Percentiles rank a stretch among this genome's conserved stretches.
phyloP scores from a whole-genome alignment of 2,329 filamentous ascomycete species.

The Xylariaceae sp. region DNA sequence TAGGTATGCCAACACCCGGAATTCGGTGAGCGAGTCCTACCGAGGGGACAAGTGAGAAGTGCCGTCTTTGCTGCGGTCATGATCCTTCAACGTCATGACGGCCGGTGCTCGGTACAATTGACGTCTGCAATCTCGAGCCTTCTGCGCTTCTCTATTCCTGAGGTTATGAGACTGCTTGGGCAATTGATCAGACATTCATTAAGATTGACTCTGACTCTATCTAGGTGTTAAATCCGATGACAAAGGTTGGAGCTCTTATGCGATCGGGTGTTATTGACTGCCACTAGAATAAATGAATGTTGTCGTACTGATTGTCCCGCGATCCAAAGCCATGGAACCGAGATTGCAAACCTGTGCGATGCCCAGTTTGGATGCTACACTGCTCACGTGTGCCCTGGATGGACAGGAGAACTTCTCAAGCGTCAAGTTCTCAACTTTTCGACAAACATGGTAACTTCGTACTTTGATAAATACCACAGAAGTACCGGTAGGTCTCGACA shows the following conservation, averaged over 20 bases:
- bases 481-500: no score
- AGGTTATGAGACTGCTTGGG: background rate
- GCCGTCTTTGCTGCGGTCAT: background rate
- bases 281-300: background rate
- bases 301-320: background rate
- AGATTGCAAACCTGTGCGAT: background rate
- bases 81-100: conserved; percentile 16
- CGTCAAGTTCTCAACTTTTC: no score
- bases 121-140: background rate
- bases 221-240: no score
- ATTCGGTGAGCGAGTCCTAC: conserved; percentile 1
- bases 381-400: conserved; percentile 1
- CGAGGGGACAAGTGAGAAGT: background rate
- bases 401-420: background rate
- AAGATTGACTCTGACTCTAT: no score
- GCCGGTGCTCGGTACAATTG: background rate
- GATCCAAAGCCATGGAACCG: conserved; percentile 17
- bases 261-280: no score
- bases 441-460: no score
- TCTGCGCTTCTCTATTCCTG: background rate
- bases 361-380: conserved; percentile 4
- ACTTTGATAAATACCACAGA: no score
- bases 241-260: no score
- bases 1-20: background rate
- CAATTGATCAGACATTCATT: background rate